Percentiles rank a stretch among this genome's conserved stretches.
These are phyloP conservation scores for Penicillium dipodomyicola DNA, from an alignment of 495 filamentous ascomycete genomes.

Conservation along the genomic window DNA sequence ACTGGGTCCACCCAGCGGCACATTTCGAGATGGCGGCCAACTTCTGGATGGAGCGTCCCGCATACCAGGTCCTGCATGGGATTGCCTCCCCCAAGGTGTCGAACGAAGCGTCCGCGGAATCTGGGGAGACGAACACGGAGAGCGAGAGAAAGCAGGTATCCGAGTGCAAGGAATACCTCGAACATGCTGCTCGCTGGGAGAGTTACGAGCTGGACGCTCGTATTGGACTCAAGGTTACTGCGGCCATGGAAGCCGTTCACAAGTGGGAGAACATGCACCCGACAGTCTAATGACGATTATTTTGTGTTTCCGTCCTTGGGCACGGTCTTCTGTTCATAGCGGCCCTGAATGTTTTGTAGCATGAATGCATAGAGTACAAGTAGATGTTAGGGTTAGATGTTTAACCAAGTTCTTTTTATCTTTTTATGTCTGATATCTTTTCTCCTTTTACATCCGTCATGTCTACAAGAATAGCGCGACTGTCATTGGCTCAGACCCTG, in stretches of 20 bases:
- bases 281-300: slow-evolving; percentile 2
- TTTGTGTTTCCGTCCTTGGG: neutral
- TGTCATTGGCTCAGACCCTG: too few relatives aligned
- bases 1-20: slow-evolving; percentile 77
- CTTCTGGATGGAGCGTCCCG: slow-evolving; percentile 65
- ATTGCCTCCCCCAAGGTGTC: slow-evolving; percentile 18
- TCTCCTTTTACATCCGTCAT: neutral
- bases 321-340: slow-evolving; percentile 9
- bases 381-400: slow-evolving; percentile 5
- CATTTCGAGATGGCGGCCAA: slow-evolving; percentile 88
- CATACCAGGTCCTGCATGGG: slow-evolving; percentile 35
- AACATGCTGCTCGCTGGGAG: slow-evolving; percentile 82
- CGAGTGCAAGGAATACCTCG: slow-evolving; percentile 69
- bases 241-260: slow-evolving; percentile 71
- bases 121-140: slow-evolving; percentile 9
- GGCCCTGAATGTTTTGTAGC: neutral
- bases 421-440: neutral
- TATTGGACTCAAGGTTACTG: slow-evolving; percentile 80
- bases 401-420: neutral
- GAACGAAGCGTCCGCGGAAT: neutral
- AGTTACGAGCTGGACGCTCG: slow-evolving; percentile 82
- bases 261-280: slow-evolving; percentile 54
- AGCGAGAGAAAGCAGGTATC: slow-evolving; percentile 50
- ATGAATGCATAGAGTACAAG: slow-evolving; percentile 11
- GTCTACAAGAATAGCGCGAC: neutral